Evolutionary conservation across 2,329 filamentous ascomycete species (phyloP).

Genomic region (Neoarthrinium moseri): DNA sequence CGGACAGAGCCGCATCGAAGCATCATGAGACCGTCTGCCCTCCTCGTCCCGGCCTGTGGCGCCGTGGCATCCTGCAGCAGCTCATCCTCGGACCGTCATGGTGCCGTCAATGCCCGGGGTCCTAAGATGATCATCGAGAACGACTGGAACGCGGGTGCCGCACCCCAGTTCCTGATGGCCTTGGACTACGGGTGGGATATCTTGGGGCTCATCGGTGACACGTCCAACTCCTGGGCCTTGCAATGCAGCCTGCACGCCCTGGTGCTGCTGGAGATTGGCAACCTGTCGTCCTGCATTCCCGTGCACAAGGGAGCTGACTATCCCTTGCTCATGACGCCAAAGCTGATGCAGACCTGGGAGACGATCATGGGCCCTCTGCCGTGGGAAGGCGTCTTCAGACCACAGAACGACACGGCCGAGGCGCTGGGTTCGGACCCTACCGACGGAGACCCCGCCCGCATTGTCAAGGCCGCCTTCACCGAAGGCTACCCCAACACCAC

Average conservation of each 20-base stretch:
- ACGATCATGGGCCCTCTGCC: conserved; percentile 39
- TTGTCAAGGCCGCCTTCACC: conserved; percentile 38
- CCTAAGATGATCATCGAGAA: conserved; percentile 39
- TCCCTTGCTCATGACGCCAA: conserved; percentile 43
- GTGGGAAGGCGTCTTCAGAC: conserved; percentile 42
- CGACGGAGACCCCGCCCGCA: conserved; percentile 38
- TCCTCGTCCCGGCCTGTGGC: not conserved
- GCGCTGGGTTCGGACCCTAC: conserved; percentile 42
- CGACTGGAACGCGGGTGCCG: conserved; percentile 40
- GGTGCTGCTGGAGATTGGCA: conserved; percentile 43
- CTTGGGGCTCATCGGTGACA: conserved; percentile 37
- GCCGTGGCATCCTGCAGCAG: not conserved
- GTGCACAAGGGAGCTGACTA: conserved; percentile 45
- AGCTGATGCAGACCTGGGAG: conserved; percentile 43
- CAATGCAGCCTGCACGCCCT: conserved; percentile 44
- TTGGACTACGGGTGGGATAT: conserved; percentile 42
- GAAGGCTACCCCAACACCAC: conserved; percentile 47
- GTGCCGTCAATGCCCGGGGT: conserved; percentile 9
- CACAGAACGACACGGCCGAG: conserved; percentile 39
- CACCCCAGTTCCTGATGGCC: conserved; percentile 42
- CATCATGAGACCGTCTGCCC: not conserved
- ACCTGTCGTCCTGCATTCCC: conserved; percentile 45
- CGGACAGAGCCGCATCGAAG: no score
- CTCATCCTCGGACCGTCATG: not conserved
- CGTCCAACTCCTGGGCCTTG: conserved; percentile 43